These are phyloP conservation scores for Boletus sp. DNA, from an alignment of 768 basidiomycete genomes.

Conservation along the genomic window DNA sequence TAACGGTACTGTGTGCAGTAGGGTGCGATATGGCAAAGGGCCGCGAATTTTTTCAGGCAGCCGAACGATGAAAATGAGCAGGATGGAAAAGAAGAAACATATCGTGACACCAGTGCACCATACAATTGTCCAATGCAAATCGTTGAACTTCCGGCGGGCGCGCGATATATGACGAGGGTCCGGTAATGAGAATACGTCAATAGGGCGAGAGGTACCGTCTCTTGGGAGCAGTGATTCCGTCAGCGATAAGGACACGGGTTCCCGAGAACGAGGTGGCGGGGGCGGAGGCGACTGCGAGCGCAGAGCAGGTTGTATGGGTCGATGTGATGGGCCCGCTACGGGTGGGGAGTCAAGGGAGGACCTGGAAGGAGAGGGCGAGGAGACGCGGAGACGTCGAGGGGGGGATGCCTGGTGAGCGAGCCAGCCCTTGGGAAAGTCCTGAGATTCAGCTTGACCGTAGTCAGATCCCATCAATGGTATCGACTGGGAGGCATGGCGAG, in stretches of 20 bases:
- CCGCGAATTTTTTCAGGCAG: conserved; percentile 36
- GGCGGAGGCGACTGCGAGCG: conserved; percentile 36
- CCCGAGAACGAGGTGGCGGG: conserved; percentile 42
- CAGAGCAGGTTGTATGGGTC: conserved; percentile 30
- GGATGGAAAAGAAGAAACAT: conserved; percentile 61
- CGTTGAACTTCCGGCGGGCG: conserved; percentile 69
- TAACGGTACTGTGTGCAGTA: conserved; percentile 76
- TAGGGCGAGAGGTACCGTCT: conserved; percentile 60
- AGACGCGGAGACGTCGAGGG: conserved; percentile 42
- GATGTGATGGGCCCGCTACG: conserved; percentile 35
- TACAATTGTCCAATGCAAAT: conserved; percentile 66
- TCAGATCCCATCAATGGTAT: conserved; percentile 37
- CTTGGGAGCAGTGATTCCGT: conserved; percentile 78
- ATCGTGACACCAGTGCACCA: conserved; percentile 60
- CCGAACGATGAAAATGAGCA: conserved; percentile 60
- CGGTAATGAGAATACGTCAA: conserved; percentile 74
- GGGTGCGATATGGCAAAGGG: conserved; percentile 59
- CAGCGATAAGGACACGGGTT: conserved; percentile 61
- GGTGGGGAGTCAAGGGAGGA: conserved; percentile 34
- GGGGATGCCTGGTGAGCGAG: conserved; percentile 75
- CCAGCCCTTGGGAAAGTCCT: conserved; percentile 56
- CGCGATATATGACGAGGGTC: conserved; percentile 69
- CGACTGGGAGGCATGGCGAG: conserved; percentile 36
- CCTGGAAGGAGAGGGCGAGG: conserved; percentile 39
- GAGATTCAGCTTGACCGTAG: conserved; percentile 36